Evolutionary conservation across 176 grass and related monocot genomes (phyloP).

Genomic region (Triticum monococcum): DNA sequence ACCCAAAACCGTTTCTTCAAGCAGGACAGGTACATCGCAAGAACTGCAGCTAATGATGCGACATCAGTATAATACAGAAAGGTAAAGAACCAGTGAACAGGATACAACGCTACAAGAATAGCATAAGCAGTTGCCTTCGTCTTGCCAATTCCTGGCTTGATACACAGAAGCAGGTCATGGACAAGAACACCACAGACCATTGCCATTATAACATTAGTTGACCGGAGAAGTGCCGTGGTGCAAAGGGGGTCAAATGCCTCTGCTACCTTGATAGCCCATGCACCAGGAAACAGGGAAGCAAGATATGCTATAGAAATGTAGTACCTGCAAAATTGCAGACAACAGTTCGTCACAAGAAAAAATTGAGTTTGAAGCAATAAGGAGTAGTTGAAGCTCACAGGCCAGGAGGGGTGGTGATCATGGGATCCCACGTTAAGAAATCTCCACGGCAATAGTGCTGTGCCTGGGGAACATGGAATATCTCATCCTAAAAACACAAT

Average conservation of each 20-base stretch:
- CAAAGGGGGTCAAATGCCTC: slow-evolving; percentile 57
- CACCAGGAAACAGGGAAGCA: slow-evolving; percentile 76
- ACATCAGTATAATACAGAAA: slow-evolving; percentile 96
- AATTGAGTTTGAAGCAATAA: slow-evolving; percentile 3
- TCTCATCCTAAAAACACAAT: slow-evolving; percentile 71
- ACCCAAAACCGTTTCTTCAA: slow-evolving; percentile 78
- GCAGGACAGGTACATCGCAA: slow-evolving; percentile 82
- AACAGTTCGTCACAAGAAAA: slow-evolving; percentile 30
- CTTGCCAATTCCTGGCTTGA: slow-evolving; percentile 62
- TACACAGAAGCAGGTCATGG: slow-evolving; percentile 67
- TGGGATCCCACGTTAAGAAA: slow-evolving; percentile 72
- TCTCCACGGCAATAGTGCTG: slow-evolving; percentile 67
- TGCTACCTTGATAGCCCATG: slow-evolving; percentile 40
- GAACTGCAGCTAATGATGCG: slow-evolving; percentile 76
- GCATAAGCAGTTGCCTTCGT: slow-evolving; percentile 65
- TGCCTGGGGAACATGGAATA: slow-evolving; percentile 88
- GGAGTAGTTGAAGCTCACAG: slow-evolving; percentile 48
- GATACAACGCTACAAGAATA: slow-evolving; percentile 69
- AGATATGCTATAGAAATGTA: slow-evolving; percentile 77
- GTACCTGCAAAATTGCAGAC: slow-evolving; percentile 75
- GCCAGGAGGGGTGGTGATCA: slow-evolving; percentile 95
- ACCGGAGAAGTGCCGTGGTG: slow-evolving; percentile 67
- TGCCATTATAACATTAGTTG: slow-evolving; percentile 72
- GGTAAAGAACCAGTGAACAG: slow-evolving; percentile 91
- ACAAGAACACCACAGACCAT: slow-evolving; percentile 69